These are phyloP conservation scores for Porpolomopsis calyptriformis DNA, from an alignment of 768 basidiomycete species.

Conservation along the genomic window DNA sequence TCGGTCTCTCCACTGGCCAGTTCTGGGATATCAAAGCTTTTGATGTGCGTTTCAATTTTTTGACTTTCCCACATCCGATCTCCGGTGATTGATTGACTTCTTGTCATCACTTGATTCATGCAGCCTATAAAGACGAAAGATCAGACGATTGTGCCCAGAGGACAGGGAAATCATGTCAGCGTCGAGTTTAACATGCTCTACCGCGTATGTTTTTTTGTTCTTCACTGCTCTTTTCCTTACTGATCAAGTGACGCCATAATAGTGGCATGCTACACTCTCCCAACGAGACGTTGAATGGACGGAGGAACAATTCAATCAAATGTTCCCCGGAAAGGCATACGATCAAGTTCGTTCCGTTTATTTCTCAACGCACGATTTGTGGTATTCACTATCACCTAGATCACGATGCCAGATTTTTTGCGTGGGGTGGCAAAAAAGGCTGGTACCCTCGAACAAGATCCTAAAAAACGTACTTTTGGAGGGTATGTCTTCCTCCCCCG, in stretches of 20 bases:
- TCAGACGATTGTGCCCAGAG: constrained; percentile 29
- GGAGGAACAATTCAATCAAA: constrained; percentile 30
- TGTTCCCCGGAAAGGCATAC: constrained; percentile 30
- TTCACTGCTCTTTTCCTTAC: background rate
- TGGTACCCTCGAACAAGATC: constrained; percentile 11
- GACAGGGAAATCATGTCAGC: constrained; percentile 55
- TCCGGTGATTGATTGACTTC: background rate
- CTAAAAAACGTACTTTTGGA: constrained; percentile 35
- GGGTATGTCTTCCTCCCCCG: constrained; percentile 22
- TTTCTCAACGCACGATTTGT: no score
- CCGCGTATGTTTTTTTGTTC: constrained; percentile 19
- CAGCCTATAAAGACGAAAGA: constrained; percentile 29
- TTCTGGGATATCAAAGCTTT: constrained; percentile 44
- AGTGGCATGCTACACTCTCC: constrained; percentile 52
- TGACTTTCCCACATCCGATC: background rate
- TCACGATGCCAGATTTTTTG: constrained; percentile 19
- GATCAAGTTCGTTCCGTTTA: constrained; percentile 19
- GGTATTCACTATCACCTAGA: constrained; percentile 5
- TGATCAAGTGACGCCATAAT: background rate
- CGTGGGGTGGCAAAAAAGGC: constrained; percentile 6
- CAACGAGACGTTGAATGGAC: constrained; percentile 43
- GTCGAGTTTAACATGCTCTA: constrained; percentile 57
- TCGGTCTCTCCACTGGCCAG: constrained; percentile 43
- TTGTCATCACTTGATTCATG: background rate
- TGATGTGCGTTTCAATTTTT: constrained; percentile 21